Percentiles rank a stretch among this genome's conserved stretches.
Evolutionary conservation across 805 yeast genomes (phyloP).

Genomic region (Torulaspora delbrueckii): DNA sequence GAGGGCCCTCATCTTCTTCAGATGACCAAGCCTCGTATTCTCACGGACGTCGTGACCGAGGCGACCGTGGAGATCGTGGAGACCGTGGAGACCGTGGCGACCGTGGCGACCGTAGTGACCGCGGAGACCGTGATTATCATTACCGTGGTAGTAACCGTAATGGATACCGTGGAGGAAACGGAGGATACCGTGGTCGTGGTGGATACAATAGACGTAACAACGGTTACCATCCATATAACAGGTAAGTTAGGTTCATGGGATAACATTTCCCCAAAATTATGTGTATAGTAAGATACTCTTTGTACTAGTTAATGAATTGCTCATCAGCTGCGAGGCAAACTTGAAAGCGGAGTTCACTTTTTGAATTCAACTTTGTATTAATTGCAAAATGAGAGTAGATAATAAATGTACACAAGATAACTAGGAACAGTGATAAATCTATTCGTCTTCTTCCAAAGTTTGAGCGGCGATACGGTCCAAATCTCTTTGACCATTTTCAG

Average conservation of each 20-base stretch:
- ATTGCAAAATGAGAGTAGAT: conserved; percentile 19
- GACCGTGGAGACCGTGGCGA: conserved; percentile 33
- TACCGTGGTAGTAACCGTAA: conserved; percentile 16
- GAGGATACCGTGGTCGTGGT: conserved; percentile 26
- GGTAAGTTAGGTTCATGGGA: conserved; percentile 12
- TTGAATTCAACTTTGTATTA: conserved; percentile 13
- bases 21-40: conserved; percentile 13
- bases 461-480: conserved; percentile 99
- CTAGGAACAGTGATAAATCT: conserved; percentile 22
- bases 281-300: conserved; percentile 6
- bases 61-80: conserved; percentile 33
- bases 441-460: conserved; percentile 88
- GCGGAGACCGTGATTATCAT: conserved; percentile 20
- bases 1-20: conserved; percentile 29
- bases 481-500: conserved; percentile 99
- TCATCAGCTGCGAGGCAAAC: neutral
- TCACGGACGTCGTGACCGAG: conserved; percentile 24
- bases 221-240: conserved; percentile 35
- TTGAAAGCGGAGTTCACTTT: neutral
- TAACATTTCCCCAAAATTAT: neutral
- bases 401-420: conserved; percentile 23
- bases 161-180: conserved; percentile 17
- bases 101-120: conserved; percentile 19
- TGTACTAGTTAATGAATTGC: conserved; percentile 8
- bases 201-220: conserved; percentile 25